A percentile compares a stretch with the other conserved stretches of the same genome.
Evolutionary conservation across 331 rosid genomes (phyloP).

Genomic region (Telfairia occidentalis): DNA sequence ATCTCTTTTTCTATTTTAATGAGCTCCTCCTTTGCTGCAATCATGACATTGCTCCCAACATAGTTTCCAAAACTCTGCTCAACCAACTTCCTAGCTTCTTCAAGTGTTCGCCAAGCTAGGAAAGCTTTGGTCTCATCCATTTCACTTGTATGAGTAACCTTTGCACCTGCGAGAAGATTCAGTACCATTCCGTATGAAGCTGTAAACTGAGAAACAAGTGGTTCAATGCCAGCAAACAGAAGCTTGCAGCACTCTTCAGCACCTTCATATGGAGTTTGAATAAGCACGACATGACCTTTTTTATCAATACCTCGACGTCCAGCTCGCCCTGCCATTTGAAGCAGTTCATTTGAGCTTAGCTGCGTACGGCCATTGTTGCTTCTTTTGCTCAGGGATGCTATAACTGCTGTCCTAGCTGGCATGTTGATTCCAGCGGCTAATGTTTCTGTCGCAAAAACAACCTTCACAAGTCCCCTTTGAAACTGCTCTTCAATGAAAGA

Average conservation of each 20-base stretch:
- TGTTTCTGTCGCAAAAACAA: conserved; percentile 94
- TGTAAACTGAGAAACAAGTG: conserved; percentile 86
- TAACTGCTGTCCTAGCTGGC: conserved; percentile 95
- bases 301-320: conserved; percentile 94
- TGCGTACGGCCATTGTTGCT: conserved; percentile 54
- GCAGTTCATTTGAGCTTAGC: conserved; percentile 73
- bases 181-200: conserved; percentile 98
- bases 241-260: conserved; percentile 94
- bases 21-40: conserved; percentile 88
- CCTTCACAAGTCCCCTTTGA: conserved; percentile 91
- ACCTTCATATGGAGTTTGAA: conserved; percentile 78
- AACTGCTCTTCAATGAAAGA: conserved; percentile 86
- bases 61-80: conserved; percentile 98
- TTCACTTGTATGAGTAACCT: conserved; percentile 54
- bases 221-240: conserved; percentile 84
- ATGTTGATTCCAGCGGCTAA: conserved; percentile 96
- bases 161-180: conserved; percentile 82
- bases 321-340: conserved; percentile 99
- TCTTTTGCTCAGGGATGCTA: conserved; percentile 84
- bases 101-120: conserved; percentile 56
- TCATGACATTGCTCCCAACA: conserved; percentile 88
- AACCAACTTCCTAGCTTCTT: conserved; percentile 90
- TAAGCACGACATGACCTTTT: conserved; percentile 73
- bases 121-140: conserved; percentile 33
- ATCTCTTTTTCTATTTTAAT: conserved; percentile 60